Evolutionary conservation across 208 protist species (phyloP), one percentile per base, ranked within the genome.

Genomic region (Pavlovales sp.): DNA sequence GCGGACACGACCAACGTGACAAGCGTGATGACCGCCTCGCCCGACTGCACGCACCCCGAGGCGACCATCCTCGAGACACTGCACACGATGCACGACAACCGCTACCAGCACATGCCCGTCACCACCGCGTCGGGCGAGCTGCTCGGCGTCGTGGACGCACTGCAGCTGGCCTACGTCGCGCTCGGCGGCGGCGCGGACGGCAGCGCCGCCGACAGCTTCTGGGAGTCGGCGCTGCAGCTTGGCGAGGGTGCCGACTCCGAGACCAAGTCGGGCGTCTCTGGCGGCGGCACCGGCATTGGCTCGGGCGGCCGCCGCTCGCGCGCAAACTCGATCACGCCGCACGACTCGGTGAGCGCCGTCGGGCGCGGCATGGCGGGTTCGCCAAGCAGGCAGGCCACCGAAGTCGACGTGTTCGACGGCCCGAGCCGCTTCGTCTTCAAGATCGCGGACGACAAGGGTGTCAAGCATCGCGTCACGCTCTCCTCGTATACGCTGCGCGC

Each of bases 31-130:
- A 84, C 79, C 11, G 22, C 36, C 42, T 22, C 10, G 42, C 79
- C 79, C 42, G 79, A 84, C 79, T 84, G 41, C n/a, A 41, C 41
- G 42, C 0, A 1, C 4, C 30, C 39, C 7, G 11, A 20, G 11
- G 32, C 79, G 28, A 84, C 79, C 30, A 40, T 84, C 37, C 79
- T 84, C 32, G 37, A 84, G 44, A 42, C 79, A 42, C 79, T 84
- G n/a, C 79, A 84, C 44, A 40, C 34, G 44, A 37, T 84, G 42
- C 79, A 84, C 26, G 39, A 84, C 41, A 8, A 40, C 28, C 4
- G 79, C 30, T 84, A 84, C 38, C 79, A 40, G 8, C 79, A 67
- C 42, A 39, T 84, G 41, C 79, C 79, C 7, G 79, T 84, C 30
- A 2, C 39, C n/a, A 4, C 4, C 42, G 18, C 32, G 42, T 0